Percentiles rank a stretch among this genome's conserved stretches.
Evolutionary conservation across 257 asterid genomes (phyloP).

Genomic region (Lavandula angustifolia): DNA sequence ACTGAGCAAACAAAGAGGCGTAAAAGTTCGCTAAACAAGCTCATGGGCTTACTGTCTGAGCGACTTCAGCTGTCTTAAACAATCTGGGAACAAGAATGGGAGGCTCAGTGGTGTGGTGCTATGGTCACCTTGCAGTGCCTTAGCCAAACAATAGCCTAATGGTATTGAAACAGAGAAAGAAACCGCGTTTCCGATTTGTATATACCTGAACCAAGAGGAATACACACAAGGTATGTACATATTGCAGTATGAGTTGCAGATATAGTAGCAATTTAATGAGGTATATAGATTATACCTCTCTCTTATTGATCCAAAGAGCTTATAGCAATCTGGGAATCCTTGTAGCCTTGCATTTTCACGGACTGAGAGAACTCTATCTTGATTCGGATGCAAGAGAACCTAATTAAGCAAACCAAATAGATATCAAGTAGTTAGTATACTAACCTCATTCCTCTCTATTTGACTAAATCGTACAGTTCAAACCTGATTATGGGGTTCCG

Average conservation of each 20-base stretch:
- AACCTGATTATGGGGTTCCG: constrained; percentile 54
- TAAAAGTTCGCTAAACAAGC: neutral
- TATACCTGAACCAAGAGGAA: constrained; percentile 31
- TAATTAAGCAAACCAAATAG: constrained; percentile 2
- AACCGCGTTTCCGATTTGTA: constrained; percentile 49
- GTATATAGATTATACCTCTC: constrained; percentile 33
- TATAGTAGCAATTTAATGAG: too few species aligned
- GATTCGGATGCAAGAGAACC: constrained; percentile 40
- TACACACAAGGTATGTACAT: neutral
- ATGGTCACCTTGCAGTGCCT: constrained; percentile 33
- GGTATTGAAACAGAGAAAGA: constrained; percentile 45
- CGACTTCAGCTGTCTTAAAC: constrained; percentile 21
- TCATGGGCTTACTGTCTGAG: constrained; percentile 4
- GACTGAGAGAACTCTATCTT: constrained; percentile 46
- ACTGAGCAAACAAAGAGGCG: neutral
- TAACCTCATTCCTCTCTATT: neutral
- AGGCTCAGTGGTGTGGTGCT: constrained; percentile 17
- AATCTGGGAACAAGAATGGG: constrained; percentile 37
- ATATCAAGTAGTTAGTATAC: neutral
- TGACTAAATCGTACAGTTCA: neutral
- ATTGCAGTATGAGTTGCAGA: too few species aligned
- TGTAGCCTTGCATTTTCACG: constrained; percentile 51
- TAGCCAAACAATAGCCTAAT: constrained; percentile 43
- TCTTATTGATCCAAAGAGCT: constrained; percentile 38
- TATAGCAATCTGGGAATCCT: constrained; percentile 52